phyloP scores from a whole-genome alignment of 1,284 basidiomycete genomes.

The Farysia itapuensis region DNA sequence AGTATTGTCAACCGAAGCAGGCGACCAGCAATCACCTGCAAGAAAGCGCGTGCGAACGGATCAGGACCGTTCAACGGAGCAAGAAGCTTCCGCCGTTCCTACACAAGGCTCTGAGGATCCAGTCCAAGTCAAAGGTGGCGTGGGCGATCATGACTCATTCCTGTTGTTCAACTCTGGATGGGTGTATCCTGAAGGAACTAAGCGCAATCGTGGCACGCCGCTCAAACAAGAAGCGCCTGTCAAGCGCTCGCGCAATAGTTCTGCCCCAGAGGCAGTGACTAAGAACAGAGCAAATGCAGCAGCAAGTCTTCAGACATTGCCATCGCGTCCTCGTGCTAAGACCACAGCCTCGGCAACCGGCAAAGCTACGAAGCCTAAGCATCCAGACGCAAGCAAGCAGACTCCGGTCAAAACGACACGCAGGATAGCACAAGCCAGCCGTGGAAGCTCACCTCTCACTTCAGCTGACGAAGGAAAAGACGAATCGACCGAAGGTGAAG shows the following conservation, averaged over 20 bases:
- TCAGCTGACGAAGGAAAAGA: conserved; percentile 10
- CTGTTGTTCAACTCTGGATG: conserved; percentile 82
- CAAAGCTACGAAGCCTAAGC: no score
- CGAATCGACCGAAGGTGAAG: no score
- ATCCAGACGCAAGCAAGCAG: no score
- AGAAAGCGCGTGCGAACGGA: conserved; percentile 10
- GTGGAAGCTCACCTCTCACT: conserved; percentile 22
- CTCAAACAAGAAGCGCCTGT: conserved; percentile 22
- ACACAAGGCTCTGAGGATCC: no score
- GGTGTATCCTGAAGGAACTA: conserved; percentile 74
- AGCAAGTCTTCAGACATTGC: no score
- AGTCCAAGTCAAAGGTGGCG: conserved; percentile 60
- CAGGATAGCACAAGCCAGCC: no score
- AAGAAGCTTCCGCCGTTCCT: neutral
- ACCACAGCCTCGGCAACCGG: no score
- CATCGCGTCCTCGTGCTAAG: no score
- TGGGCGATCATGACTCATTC: conserved; percentile 76
- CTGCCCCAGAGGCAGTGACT: no score
- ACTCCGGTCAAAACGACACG: no score
- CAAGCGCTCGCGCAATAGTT: conserved; percentile 28
- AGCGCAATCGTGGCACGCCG: conserved; percentile 17
- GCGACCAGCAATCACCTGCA: neutral
- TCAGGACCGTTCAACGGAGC: conserved; percentile 2
- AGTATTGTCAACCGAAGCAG: neutral
- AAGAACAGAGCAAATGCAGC: no score